Evolutionary conservation across 768 basidiomycete genomes (phyloP).

Genomic region (Lactarius pseudohatsudake): DNA sequence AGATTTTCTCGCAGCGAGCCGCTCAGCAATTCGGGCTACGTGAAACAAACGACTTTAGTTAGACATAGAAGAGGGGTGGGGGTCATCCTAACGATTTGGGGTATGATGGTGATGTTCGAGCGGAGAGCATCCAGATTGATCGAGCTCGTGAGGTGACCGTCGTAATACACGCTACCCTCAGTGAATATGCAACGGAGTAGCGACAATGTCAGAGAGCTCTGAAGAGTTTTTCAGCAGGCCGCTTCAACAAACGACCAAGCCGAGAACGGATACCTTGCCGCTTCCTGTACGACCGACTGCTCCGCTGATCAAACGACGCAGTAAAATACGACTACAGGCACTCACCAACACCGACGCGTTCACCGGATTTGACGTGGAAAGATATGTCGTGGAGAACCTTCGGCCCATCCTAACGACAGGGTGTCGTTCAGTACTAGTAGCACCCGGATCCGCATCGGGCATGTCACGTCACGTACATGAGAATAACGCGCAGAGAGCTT

Average conservation of each 20-base stretch:
- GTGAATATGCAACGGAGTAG: constrained; percentile 55
- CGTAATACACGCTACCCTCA: constrained; percentile 52
- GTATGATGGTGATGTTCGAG: constrained; percentile 57
- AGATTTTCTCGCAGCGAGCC: constrained; percentile 58
- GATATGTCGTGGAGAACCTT: constrained; percentile 52
- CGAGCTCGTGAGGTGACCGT: constrained; percentile 46
- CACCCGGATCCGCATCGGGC: constrained; percentile 43
- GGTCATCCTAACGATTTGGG: constrained; percentile 46
- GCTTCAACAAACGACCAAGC: constrained; percentile 17
- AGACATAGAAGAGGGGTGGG: neutral
- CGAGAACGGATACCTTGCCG: constrained; percentile 41
- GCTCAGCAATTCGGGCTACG: constrained; percentile 50
- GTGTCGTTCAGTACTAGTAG: constrained; percentile 32
- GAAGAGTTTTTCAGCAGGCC: neutral
- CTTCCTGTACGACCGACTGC: constrained; percentile 61
- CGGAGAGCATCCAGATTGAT: constrained; percentile 56
- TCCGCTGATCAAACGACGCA: neutral
- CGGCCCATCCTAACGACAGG: constrained; percentile 46
- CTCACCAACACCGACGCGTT: constrained; percentile 56
- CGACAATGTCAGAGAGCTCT: constrained; percentile 53
- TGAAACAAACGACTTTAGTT: constrained; percentile 20
- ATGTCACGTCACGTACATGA: no score
- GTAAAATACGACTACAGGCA: neutral
- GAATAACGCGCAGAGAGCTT: no score
- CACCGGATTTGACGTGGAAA: constrained; percentile 54